Evolutionary conservation across 2,329 filamentous ascomycete species (phyloP), one percentile per base, ranked within the genome.

Genomic region (Xylariaceae sp.): DNA sequence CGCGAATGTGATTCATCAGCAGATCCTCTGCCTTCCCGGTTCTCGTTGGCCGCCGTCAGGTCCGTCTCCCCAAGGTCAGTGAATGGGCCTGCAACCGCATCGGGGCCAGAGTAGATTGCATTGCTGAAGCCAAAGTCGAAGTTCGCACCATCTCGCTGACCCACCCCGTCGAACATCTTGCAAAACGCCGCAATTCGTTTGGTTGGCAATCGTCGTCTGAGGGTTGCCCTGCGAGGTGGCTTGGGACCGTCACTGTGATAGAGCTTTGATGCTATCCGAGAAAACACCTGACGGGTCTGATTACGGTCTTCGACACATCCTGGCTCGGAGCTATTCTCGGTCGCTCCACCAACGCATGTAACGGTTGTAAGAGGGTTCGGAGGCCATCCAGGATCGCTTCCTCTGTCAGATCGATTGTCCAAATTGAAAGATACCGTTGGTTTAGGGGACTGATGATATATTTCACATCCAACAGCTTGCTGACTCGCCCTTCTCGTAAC

Each of bases 61-160:
- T 42, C 54, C 2, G 8, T 34, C 30, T 55, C 52, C 12, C 37
- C 57, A 9, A n/a, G 31, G 29, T 58, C 55, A 27, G 55, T 58
- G 29, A 58, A 60, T 9, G 55, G 58, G 11, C 55, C 58, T 12
- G 5, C 39, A 12, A 58, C 52, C 12, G 58, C 55, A 6, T 51
- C 53, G 11, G 58, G 58, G 2, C 55, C 58, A 7, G 51, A 55
- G 37, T 60, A 60, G 27, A 55, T 50, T 19, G 55, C 40, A 3
- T 35, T 55, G 35, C 44, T 55, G 44, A 54, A 47, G 8, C 43
- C 47, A 26, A 53, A 50, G 32, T 52, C 44, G 45, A 58, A 52
- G 12, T 44, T 12, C 5, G 40, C 40, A 37, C 8, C 9, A 4
- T 32, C 3, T 12, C 34, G 32, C 12, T 53, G 46, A 6, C 39